phyloP scores from a whole-genome alignment of 768 basidiomycete genomes.

The Leccinum imitatum region DNA sequence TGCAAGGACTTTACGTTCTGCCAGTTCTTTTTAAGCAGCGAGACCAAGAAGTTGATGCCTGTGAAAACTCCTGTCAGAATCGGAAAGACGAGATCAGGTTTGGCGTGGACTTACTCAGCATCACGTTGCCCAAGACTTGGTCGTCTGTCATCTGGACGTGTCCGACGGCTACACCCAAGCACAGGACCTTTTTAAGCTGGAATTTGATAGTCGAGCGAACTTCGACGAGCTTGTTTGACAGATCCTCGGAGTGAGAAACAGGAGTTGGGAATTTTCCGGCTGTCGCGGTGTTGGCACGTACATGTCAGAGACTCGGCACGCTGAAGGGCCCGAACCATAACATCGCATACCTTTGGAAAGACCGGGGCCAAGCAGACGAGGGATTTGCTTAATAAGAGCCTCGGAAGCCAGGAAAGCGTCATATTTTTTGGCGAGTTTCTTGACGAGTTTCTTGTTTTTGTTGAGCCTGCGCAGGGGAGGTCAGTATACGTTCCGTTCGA shows the following conservation, averaged over 20 bases:
- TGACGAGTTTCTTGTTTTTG: slow-evolving; percentile 99
- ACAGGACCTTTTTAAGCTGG: slow-evolving; percentile 99
- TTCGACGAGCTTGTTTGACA: slow-evolving; percentile 86
- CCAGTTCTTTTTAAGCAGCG: slow-evolving; percentile 99
- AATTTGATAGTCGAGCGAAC: slow-evolving; percentile 99
- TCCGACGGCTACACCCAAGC: slow-evolving; percentile 97
- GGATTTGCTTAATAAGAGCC: slow-evolving; percentile 98
- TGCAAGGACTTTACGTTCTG: slow-evolving; percentile 99
- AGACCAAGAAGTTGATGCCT: slow-evolving; percentile 99
- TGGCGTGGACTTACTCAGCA: slow-evolving; percentile 69
- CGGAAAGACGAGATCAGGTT: background rate
- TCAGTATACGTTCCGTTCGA: background rate
- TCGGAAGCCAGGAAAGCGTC: slow-evolving; percentile 99
- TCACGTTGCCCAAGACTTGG: slow-evolving; percentile 95
- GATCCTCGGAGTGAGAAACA: slow-evolving; percentile 88
- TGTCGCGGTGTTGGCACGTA: slow-evolving; percentile 29
- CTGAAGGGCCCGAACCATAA: background rate
- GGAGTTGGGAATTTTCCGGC: slow-evolving; percentile 99
- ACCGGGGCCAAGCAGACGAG: slow-evolving; percentile 99
- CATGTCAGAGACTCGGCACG: background rate
- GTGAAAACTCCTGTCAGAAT: slow-evolving; percentile 8
- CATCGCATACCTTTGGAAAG: slow-evolving; percentile 82
- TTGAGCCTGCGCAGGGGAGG: slow-evolving; percentile 64
- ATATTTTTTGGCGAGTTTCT: slow-evolving; percentile 99
- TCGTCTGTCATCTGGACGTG: slow-evolving; percentile 98